Evolutionary conservation across 148 eudicot genomes (phyloP).

Genomic region (Rhododendron simsii): DNA sequence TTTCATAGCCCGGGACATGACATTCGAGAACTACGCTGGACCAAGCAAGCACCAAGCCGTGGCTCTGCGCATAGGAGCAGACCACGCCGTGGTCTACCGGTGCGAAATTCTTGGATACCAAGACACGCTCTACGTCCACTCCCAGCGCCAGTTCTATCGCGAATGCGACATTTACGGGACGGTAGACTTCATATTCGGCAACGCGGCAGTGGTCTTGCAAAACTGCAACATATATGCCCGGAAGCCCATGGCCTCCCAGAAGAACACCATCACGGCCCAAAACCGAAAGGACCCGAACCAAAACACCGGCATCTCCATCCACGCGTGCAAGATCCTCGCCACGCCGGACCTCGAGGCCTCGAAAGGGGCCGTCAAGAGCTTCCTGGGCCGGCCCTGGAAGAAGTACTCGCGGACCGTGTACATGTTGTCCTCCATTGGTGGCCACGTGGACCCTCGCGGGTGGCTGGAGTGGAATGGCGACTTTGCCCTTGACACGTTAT

Average conservation of each 20-base stretch:
- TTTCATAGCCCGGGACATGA: conserved; percentile 76
- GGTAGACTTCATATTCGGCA: conserved; percentile 89
- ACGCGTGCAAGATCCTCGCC: conserved; percentile 44
- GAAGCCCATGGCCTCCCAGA: conserved; percentile 58
- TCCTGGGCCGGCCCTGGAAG: conserved; percentile 90
- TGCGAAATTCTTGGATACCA: conserved; percentile 83
- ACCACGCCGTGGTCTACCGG: conserved; percentile 70
- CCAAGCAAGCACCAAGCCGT: conserved; percentile 82
- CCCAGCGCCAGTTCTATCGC: conserved; percentile 76
- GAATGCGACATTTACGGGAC: conserved; percentile 92
- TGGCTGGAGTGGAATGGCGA: conserved; percentile 87
- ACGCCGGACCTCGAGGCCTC: conserved; percentile 48
- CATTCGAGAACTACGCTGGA: conserved; percentile 84
- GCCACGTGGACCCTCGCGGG: conserved; percentile 64
- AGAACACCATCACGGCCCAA: conserved; percentile 89
- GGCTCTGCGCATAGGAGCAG: conserved; percentile 82
- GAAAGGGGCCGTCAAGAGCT: conserved; percentile 41
- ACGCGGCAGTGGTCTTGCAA: conserved; percentile 90
- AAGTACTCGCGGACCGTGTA: conserved; percentile 66
- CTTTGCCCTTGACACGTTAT: conserved; percentile 57
- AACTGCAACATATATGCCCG: conserved; percentile 65
- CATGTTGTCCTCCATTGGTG: conserved; percentile 66
- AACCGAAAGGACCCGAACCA: conserved; percentile 88
- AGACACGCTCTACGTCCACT: conserved; percentile 90
- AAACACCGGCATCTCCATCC: conserved; percentile 89